Evolutionary conservation across 2,329 filamentous ascomycete genomes (phyloP).

Genomic region (Hysterium pulicare): DNA sequence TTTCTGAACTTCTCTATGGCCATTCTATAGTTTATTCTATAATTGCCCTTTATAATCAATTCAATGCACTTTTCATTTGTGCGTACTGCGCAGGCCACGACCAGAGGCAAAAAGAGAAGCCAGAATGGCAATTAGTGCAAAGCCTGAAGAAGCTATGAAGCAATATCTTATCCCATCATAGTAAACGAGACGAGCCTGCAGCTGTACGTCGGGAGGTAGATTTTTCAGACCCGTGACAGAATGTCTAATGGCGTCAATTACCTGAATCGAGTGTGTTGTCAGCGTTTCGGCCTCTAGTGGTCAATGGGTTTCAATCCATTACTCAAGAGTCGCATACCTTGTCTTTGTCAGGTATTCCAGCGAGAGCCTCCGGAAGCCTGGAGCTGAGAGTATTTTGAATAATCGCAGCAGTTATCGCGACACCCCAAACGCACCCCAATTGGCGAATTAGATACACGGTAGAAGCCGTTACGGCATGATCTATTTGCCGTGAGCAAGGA

Average conservation of each 20-base stretch:
- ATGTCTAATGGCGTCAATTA: slow-evolving; percentile 61
- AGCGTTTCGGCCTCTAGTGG: too few relatives aligned
- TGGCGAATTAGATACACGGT: slow-evolving; percentile 63
- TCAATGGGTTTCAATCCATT: too few relatives aligned
- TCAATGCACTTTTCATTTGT: too few relatives aligned
- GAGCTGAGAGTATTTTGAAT: slow-evolving; percentile 59
- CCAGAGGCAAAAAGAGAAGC: slow-evolving; percentile 42
- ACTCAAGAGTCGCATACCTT: slow-evolving; percentile 43
- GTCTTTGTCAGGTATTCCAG: slow-evolving; percentile 56
- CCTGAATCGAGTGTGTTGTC: slow-evolving; percentile 34
- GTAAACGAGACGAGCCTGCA: slow-evolving; percentile 56
- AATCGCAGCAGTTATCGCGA: slow-evolving; percentile 60
- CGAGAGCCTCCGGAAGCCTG: slow-evolving; percentile 53
- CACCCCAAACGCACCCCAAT: slow-evolving; percentile 62
- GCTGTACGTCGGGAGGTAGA: slow-evolving; percentile 56
- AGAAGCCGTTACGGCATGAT: slow-evolving; percentile 61
- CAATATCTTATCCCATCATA: slow-evolving; percentile 57
- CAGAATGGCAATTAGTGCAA: slow-evolving; percentile 50
- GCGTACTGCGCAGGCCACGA: slow-evolving; percentile 12
- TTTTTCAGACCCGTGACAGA: slow-evolving; percentile 55
- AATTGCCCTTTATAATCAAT: too few relatives aligned
- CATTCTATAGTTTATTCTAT: too few relatives aligned
- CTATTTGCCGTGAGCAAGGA: slow-evolving; percentile 32
- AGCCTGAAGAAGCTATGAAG: slow-evolving; percentile 53
- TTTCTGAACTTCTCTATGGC: too few relatives aligned